Conservation (phyloP, 2,329 filamentous ascomycete species). For the Tolypocladium tropicale region DNA sequence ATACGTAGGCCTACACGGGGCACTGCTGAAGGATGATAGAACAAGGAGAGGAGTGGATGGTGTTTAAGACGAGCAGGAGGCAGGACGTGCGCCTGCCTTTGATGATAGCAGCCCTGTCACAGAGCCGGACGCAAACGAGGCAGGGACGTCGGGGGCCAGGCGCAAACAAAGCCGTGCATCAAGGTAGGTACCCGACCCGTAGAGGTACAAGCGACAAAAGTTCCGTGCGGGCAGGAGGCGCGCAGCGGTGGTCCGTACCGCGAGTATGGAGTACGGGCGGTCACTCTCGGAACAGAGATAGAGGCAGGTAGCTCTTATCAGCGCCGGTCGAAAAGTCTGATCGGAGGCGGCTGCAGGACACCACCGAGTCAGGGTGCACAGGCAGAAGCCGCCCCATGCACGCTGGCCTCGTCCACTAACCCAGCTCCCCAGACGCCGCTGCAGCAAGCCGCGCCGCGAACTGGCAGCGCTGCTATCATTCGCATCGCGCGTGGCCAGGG, state of each 20-base stretch:
- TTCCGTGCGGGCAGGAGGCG: neutral
- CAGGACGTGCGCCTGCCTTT: neutral
- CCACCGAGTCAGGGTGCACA: neutral
- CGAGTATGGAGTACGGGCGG: neutral
- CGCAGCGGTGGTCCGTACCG: neutral
- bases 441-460: neutral
- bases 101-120: neutral
- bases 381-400: neutral
- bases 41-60: neutral
- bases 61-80: neutral
- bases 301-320: slow-evolving; percentile 1
- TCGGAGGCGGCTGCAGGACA: neutral
- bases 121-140: neutral
- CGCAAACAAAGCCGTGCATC: neutral
- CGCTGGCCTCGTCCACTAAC: neutral
- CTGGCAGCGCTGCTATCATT: neutral
- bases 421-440: neutral
- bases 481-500: neutral
- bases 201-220: neutral
- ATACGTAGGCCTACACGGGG: neutral
- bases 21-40: neutral
- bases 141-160: neutral
- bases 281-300: neutral
- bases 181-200: neutral
- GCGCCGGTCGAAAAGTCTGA: neutral